phyloP scores from a whole-genome alignment of 2,329 filamentous ascomycete species.

The Xylariaceae sp. region DNA sequence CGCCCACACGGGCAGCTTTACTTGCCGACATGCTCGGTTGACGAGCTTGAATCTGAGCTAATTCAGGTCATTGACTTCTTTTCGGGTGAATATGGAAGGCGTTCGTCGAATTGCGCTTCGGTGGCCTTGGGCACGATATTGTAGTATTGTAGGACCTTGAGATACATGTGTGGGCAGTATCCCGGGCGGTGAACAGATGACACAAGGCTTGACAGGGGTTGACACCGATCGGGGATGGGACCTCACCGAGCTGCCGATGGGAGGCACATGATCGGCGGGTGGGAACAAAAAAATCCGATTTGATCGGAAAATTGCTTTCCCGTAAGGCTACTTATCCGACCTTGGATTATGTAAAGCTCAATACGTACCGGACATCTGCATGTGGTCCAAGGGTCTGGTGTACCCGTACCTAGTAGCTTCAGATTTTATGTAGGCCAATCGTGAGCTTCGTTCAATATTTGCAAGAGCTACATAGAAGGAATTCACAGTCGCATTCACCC shows the following conservation, averaged over 20 bases:
- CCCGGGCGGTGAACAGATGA: slow-evolving; percentile 8
- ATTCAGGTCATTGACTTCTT: slow-evolving; percentile 31
- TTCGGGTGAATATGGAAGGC: not conserved
- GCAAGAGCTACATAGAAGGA: not conserved
- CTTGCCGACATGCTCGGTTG: slow-evolving; percentile 56
- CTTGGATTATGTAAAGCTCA: no score
- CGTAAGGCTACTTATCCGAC: slow-evolving; percentile 1
- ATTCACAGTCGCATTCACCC: not conserved
- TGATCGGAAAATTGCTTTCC: slow-evolving; percentile 15
- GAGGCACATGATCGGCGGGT: slow-evolving; percentile 1
- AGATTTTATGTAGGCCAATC: not conserved
- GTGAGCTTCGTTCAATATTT: not conserved
- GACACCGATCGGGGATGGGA: no score
- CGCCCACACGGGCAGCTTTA: slow-evolving; percentile 63
- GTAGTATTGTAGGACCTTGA: not conserved
- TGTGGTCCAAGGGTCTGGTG: no score
- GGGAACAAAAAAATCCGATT: slow-evolving; percentile 3
- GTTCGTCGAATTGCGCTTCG: not conserved
- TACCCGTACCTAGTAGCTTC: not conserved
- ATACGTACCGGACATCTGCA: no score
- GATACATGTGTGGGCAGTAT: slow-evolving; percentile 4
- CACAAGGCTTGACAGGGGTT: not conserved
- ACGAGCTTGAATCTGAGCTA: slow-evolving; percentile 27
- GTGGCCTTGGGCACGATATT: not conserved
- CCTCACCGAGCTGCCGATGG: not conserved